phyloP scores from a whole-genome alignment of 768 basidiomycete genomes.

The Neoboletus subvelutipes region DNA sequence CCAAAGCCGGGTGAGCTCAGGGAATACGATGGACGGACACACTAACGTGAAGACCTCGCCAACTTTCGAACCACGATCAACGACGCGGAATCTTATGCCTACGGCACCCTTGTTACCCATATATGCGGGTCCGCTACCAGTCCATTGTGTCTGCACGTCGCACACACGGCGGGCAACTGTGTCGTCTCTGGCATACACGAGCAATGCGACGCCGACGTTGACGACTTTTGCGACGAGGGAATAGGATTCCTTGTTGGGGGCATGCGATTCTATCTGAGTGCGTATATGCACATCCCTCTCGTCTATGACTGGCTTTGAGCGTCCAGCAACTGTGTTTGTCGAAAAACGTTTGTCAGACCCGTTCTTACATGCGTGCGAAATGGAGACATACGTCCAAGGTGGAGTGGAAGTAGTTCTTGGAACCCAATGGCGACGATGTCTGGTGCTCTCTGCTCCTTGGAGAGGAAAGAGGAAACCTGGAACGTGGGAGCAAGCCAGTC shows the following conservation, averaged over 20 bases:
- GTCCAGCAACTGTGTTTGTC: conserved; percentile 63
- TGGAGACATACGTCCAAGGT: conserved; percentile 72
- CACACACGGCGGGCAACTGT: conserved; percentile 56
- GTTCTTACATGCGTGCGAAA: neutral
- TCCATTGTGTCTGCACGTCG: conserved; percentile 75
- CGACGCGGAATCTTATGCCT: conserved; percentile 77
- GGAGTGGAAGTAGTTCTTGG: conserved; percentile 89
- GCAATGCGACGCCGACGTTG: conserved; percentile 83
- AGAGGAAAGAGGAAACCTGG: conserved; percentile 70
- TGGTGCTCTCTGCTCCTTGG: conserved; percentile 62
- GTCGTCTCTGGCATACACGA: conserved; percentile 82
- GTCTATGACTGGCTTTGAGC: conserved; percentile 68
- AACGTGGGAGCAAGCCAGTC: conserved; percentile 89
- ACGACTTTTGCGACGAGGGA: conserved; percentile 75
- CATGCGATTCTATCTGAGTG: conserved; percentile 68
- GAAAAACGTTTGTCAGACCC: conserved; percentile 8
- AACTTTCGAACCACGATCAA: conserved; percentile 47
- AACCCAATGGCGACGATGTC: conserved; percentile 91
- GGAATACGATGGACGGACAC: neutral
- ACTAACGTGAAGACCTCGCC: conserved; percentile 88
- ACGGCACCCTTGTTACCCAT: conserved; percentile 98
- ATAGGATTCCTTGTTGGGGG: conserved; percentile 72
- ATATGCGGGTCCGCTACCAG: conserved; percentile 65
- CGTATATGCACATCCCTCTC: conserved; percentile 70
- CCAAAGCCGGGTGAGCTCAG: conserved; percentile 1